Conservation (phyloP, 164 flowering plant genomes). For the Paratinospora sagittata region DNA sequence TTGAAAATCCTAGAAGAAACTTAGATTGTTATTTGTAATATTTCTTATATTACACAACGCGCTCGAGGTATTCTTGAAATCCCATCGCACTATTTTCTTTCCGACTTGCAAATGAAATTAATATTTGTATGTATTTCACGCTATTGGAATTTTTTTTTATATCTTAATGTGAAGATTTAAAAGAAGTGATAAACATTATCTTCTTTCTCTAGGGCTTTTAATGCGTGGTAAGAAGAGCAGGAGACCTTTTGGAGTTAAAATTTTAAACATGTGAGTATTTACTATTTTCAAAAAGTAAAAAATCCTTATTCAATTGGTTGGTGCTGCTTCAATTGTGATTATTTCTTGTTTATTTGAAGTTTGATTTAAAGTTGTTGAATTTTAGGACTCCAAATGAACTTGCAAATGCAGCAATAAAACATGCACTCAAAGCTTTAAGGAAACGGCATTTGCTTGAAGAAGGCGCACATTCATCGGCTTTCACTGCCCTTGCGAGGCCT, state of each 20-base stretch:
- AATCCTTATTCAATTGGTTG: neutral
- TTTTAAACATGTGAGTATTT: neutral
- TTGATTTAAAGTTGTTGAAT: neutral
- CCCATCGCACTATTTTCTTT: too few species aligned
- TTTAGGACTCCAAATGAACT: conserved; percentile 54
- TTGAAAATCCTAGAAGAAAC: too few species aligned
- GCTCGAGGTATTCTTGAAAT: too few species aligned
- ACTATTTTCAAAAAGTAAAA: neutral
- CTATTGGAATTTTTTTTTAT: too few species aligned
- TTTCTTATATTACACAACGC: too few species aligned
- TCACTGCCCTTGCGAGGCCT: conserved; percentile 59
- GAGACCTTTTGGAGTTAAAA: neutral
- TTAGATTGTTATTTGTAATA: too few species aligned
- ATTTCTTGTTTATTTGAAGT: neutral
- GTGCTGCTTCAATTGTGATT: neutral
- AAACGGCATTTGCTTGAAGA: conserved; percentile 83
- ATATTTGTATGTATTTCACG: too few species aligned
- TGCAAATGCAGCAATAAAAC: conserved; percentile 56
- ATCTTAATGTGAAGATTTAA: too few species aligned
- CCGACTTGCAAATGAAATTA: too few species aligned
- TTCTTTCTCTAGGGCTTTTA: neutral
- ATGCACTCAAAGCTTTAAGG: conserved; percentile 73
- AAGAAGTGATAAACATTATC: neutral
- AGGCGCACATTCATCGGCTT: conserved; percentile 87
- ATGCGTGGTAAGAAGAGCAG: neutral